phyloP scores from a whole-genome alignment of 805 yeast genomes.

The Pichia eremophila region DNA sequence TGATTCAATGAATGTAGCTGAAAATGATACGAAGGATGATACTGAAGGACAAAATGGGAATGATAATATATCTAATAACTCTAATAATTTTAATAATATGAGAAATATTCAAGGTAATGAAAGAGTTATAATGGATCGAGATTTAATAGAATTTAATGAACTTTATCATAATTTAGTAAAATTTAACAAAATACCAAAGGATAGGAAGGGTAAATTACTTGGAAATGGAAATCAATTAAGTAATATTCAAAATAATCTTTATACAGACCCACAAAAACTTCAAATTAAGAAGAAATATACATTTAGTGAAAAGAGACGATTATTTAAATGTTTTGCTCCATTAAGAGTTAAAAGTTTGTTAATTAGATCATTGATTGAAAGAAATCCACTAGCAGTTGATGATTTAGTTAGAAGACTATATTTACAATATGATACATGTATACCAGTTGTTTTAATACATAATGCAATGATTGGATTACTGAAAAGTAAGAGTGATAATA shows the following conservation, averaged over 20 bases:
- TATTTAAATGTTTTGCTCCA: slow-evolving; percentile 9
- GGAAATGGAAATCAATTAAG: neutral
- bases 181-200: neutral
- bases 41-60: neutral
- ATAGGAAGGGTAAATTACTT: neutral
- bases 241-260: neutral
- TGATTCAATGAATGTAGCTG: neutral
- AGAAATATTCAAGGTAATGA: neutral
- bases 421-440: slow-evolving; percentile 15
- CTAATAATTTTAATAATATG: neutral
- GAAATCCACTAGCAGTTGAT: slow-evolving; percentile 11
- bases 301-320: slow-evolving; percentile 9
- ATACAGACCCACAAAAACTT: neutral
- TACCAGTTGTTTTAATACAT: slow-evolving; percentile 19
- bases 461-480: slow-evolving; percentile 20
- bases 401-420: slow-evolving; percentile 11
- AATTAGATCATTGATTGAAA: slow-evolving; percentile 10
- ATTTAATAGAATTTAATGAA: neutral
- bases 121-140: neutral
- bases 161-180: neutral
- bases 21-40: neutral
- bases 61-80: neutral
- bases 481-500: slow-evolving; percentile 1
- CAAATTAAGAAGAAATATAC: slow-evolving; percentile 3
- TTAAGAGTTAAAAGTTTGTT: slow-evolving; percentile 15